These are phyloP conservation scores for Ajuga chamaepitys DNA, from an alignment of 257 asterid genomes.

Conservation along the genomic window DNA sequence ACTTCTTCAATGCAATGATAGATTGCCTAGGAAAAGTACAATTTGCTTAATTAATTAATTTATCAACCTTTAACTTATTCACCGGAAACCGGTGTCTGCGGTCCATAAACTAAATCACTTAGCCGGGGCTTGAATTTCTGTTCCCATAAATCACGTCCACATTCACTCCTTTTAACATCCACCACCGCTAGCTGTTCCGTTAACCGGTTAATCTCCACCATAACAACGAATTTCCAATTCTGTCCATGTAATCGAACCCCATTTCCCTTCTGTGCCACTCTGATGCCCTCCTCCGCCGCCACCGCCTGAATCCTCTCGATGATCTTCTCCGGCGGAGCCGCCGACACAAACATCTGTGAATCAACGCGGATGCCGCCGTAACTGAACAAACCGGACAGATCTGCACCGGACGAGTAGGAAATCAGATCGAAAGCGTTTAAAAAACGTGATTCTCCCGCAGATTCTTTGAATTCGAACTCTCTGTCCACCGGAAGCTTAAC, in stretches of 20 bases:
- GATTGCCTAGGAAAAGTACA: not conserved
- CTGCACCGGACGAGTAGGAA: slow-evolving; percentile 41
- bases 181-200: slow-evolving; percentile 61
- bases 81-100: slow-evolving; percentile 17
- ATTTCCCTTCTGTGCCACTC: slow-evolving; percentile 25
- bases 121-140: slow-evolving; percentile 35
- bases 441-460: slow-evolving; percentile 13
- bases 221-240: slow-evolving; percentile 32
- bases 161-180: slow-evolving; percentile 36
- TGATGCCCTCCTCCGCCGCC: slow-evolving; percentile 33
- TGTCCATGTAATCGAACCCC: slow-evolving; percentile 36
- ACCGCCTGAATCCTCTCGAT: slow-evolving; percentile 25
- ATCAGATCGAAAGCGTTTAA: slow-evolving; percentile 47
- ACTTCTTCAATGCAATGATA: not conserved
- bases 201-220: slow-evolving; percentile 43
- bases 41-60: not conserved
- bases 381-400: slow-evolving; percentile 40
- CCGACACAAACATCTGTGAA: slow-evolving; percentile 32
- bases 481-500: slow-evolving; percentile 22
- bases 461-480: slow-evolving; percentile 36
- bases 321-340: slow-evolving; percentile 26
- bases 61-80: not conserved
- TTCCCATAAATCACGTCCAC: slow-evolving; percentile 42
- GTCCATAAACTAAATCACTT: slow-evolving; percentile 25
- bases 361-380: slow-evolving; percentile 8